Evolutionary conservation across 1,284 basidiomycete genomes (phyloP), one percentile per base, ranked within the genome.

Genomic region (Ceratobasidium sp.): DNA sequence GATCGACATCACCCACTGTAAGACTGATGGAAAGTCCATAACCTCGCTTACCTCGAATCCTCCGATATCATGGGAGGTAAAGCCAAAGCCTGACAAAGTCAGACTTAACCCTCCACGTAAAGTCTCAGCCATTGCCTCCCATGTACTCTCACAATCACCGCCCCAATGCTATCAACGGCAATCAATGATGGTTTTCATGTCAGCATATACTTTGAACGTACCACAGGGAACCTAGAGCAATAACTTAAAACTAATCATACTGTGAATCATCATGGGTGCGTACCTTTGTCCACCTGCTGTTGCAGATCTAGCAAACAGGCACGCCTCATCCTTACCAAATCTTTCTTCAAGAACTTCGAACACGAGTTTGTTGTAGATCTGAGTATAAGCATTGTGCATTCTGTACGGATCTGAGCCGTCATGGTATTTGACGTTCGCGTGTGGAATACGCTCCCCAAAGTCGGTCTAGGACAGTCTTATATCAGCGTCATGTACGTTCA

Each of bases 71-170:
- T 92, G 91, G 15, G 90, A 90, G 20, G 90, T 88, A 82, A 89
- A 93, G 2, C 87, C 90, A 80, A 92, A 93, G 2, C 92, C 91
- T 23, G 91, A 92, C 0, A 87, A 79, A 1, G 90, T 90, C 78
- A 93, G 83, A 68, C 90, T 91, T 39, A 93, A 84, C 10, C 88
- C 88, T 7, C 92, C 92, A 6, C 91, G 87, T 53, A 93, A 84
- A 0, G 90, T 89, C 83, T 93, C 91, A 0, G 90, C 90, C 91
- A 94, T 93, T 5, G 91, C 92, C 81, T 92, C 91, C 83, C 89
- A 93, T 0, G 91, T 92, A 15, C 90, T 91, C 82, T 93, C 91
- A 82, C 91, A 92, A 79, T 94, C 92, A 2, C 92, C 92, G 39
- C 91, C 91, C 92, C 92, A 93, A 80, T 91, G 90, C 83, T 90